Base-by-base conservation (phyloP, 805 yeast genomes). In the Komagataella pseudopastoris region DNA sequence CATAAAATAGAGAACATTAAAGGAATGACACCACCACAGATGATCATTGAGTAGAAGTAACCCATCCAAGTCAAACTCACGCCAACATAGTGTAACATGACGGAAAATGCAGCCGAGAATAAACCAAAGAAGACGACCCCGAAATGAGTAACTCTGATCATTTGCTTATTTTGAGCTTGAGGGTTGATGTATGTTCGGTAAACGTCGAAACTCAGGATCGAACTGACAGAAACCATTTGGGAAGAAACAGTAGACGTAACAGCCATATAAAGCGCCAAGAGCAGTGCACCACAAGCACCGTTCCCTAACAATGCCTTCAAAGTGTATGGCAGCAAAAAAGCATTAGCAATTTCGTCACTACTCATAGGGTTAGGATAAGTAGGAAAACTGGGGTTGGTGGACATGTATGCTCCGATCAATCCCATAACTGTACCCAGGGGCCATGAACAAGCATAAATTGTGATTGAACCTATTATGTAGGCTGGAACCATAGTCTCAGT, bases 141-240 rank as follows among this genome's bases (percentile, higher is more conserved):
- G 17, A 65, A 55, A 54, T 75, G 77, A 1, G 78, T 71, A 3
- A 68, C 71, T 23, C 61, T 58, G 44, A 74, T 67, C 56, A 75
- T 66, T 50, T 69, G 66, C 22, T 61, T 60, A 49, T 74, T 72
- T n/a, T 67, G 57, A 7, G 79, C 79, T 3, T 61, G 54, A 49
- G 70, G 70, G 48, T 69, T 69, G 52, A 72, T 57, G 58, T 74
- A 75, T 49, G 23, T 65, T 57, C 71, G 67, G 62, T 68, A 75
- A 52, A 73, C 65, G 58, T 75, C 80, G 56, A 70, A 75, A 2
- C 78, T 71, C 45, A 74, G 54, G 52, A 70, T 67, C 51, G 69
- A 63, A 51, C 70, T 63, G 24, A 68, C 72, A 2, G 72, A 67
- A 46, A 70, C 65, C 65, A 70, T 56, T 55, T 70, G 69, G 5